A percentile compares a stretch with the other conserved stretches of the same genome.
These are phyloP conservation scores for Leishmania braziliensis DNA, from an alignment of 208 protist species.

Conservation along the genomic window DNA sequence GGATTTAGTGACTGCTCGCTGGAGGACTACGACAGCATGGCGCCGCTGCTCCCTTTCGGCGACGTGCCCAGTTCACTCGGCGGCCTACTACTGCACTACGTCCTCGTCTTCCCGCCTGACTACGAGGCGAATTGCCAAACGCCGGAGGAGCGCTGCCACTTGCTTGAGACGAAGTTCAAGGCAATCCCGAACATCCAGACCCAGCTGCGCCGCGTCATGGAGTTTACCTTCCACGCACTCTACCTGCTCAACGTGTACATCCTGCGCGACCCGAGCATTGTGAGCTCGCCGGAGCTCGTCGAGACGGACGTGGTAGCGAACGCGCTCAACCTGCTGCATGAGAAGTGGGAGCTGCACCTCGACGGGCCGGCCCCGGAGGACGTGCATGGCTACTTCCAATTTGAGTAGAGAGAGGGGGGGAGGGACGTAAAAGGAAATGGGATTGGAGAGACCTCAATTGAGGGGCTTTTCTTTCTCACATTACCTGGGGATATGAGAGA, in stretches of 20 bases:
- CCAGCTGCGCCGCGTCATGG: conserved; percentile 75
- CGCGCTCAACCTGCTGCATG: conserved; percentile 59
- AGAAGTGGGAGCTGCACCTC: conserved; percentile 78
- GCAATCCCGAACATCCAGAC: conserved; percentile 60
- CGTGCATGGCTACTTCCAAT: conserved; percentile 51
- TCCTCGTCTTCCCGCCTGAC: conserved; percentile 83
- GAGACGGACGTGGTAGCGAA: conserved; percentile 42
- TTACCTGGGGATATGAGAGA: neutral
- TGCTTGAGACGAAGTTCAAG: conserved; percentile 71
- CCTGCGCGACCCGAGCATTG: conserved; percentile 36
- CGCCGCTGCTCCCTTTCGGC: conserved; percentile 66
- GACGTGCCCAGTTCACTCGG: conserved; percentile 76
- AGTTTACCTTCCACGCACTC: conserved; percentile 79
- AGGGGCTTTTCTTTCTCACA: conserved; percentile 1
- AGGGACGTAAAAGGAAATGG: neutral
- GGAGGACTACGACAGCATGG: conserved; percentile 56
- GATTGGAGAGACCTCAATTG: neutral
- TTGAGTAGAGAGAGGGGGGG: conserved; percentile 12
- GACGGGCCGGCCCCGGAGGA: conserved; percentile 61
- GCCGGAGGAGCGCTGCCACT: conserved; percentile 54
- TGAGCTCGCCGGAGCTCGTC: conserved; percentile 28
- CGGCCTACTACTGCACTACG: conserved; percentile 85
- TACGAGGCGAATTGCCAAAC: conserved; percentile 75
- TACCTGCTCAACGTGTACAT: conserved; percentile 79
- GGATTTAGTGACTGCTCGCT: conserved; percentile 65